Base-by-base conservation (phyloP, 192 early-diverging fungal genomes). In the Thoreauomyces humboldtii region DNA sequence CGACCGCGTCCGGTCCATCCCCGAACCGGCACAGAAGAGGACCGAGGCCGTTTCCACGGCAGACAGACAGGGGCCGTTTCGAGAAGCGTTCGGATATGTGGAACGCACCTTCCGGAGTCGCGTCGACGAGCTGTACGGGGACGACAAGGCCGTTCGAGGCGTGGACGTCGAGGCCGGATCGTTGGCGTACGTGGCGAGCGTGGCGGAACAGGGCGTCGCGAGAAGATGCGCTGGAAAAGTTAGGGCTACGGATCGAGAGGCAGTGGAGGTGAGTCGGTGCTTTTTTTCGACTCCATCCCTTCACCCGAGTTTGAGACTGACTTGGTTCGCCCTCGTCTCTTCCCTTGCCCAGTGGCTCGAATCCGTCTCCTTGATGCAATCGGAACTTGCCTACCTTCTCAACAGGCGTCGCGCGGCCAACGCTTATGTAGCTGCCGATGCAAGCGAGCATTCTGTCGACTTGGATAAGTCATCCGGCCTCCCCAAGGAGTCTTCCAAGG, bases 281-380 rank as follows among this genome's bases (percentile, higher is more conserved):
- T n/a, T n/a, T n/a, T n/a, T n/a, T n/a, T n/a, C n/a, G n/a, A n/a
- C n/a, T n/a, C n/a, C n/a, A n/a, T n/a, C n/a, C n/a, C n/a, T n/a
- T n/a, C n/a, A n/a, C n/a, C n/a, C n/a, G n/a, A n/a, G 7, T 15
- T 6, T 5, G 28, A 17, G 19, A 43, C 38, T 59, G 19, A 43
- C 5, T 4, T 5, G 34, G 0, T 37, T n/a, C 34, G 1, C n/a
- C 17, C 17, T 31, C 15, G 2, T 65, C 27, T 38, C 63, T 64
- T 15, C 14, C 31, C 55, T 28, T n/a, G 24, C 15, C 15, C 58
- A 73, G 71, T 73, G 71, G 71, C 51, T 73, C 0, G 56, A 70
- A 58, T 59, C 66, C 48, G 59, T 73, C 4, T 25, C 43, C 1
- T 19, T 31, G 50, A 48, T 73, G 36, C 71, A 73, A 38, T 44